Conservation (phyloP, 495 filamentous ascomycete genomes). For the Beverwykella pulmonaria region DNA sequence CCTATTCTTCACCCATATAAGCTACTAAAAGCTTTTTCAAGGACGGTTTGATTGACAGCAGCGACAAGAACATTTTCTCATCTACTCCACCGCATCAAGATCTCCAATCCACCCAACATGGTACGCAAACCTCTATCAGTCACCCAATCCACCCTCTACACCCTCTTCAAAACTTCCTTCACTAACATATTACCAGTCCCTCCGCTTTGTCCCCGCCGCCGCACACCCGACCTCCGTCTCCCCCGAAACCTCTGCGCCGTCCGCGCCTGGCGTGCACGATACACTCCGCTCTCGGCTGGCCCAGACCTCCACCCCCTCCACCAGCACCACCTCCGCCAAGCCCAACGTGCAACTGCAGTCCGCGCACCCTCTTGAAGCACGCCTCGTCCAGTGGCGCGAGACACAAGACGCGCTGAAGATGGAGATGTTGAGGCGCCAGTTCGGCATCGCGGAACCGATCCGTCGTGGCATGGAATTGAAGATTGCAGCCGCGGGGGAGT, state of each 20-base stretch:
- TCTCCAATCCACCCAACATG: neutral
- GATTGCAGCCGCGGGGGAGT: constrained; percentile 67
- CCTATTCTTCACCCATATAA: neutral
- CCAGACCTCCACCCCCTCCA: constrained; percentile 52
- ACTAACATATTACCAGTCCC: constrained; percentile 60
- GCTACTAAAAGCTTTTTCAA: neutral
- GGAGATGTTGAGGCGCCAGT: constrained; percentile 79
- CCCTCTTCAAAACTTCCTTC: neutral
- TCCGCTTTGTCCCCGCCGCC: constrained; percentile 78
- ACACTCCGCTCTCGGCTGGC: constrained; percentile 78
- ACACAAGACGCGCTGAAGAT: constrained; percentile 88
- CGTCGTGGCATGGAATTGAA: constrained; percentile 93
- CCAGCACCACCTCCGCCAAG: constrained; percentile 45
- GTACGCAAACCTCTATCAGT: neutral
- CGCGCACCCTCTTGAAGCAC: constrained; percentile 86
- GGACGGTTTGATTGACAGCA: neutral
- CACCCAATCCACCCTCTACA: neutral
- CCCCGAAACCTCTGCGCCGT: constrained; percentile 66
- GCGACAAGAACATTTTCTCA: neutral
- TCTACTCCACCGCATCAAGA: neutral
- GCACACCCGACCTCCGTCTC: constrained; percentile 54
- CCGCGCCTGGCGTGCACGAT: constrained; percentile 88
- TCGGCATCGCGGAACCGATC: constrained; percentile 91
- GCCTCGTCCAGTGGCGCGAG: constrained; percentile 78
- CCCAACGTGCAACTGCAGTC: constrained; percentile 48